phyloP scores from a whole-genome alignment of 2,329 filamentous ascomycete species.

The Colletotrichum paranaense region DNA sequence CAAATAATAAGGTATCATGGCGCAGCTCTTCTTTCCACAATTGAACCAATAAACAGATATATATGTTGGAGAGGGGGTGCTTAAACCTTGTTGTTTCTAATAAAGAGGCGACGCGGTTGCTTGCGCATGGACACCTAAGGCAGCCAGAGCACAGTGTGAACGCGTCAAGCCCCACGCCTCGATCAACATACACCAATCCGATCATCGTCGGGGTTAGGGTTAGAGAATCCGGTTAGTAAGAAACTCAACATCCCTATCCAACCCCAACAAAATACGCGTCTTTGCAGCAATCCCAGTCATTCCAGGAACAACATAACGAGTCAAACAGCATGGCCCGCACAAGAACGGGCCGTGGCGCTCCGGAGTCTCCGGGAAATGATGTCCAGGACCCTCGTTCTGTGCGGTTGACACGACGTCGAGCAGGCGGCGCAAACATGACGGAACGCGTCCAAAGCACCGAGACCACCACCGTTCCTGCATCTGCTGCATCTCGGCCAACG shows the following conservation, averaged over 20 bases:
- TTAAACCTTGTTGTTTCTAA: no score
- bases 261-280: background rate
- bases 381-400: background rate
- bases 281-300: background rate
- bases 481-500: background rate
- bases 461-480: background rate
- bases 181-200: no score
- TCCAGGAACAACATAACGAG: background rate
- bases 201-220: conserved; percentile 26
- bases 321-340: conserved; percentile 21
- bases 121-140: background rate
- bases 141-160: background rate
- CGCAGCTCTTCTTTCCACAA: no score
- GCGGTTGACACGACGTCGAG: conserved; percentile 17
- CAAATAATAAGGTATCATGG: no score
- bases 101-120: no score
- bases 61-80: no score
- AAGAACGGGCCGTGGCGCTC: conserved; percentile 9
- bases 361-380: background rate
- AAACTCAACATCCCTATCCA: background rate
- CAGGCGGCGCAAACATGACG: background rate
- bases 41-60: no score
- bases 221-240: background rate
- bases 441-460: background rate
- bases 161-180: no score